Evolutionary conservation across 2,329 filamentous ascomycete genomes (phyloP), one percentile per base, ranked within the genome.

Genomic region (Colletotrichum cuscutae): DNA sequence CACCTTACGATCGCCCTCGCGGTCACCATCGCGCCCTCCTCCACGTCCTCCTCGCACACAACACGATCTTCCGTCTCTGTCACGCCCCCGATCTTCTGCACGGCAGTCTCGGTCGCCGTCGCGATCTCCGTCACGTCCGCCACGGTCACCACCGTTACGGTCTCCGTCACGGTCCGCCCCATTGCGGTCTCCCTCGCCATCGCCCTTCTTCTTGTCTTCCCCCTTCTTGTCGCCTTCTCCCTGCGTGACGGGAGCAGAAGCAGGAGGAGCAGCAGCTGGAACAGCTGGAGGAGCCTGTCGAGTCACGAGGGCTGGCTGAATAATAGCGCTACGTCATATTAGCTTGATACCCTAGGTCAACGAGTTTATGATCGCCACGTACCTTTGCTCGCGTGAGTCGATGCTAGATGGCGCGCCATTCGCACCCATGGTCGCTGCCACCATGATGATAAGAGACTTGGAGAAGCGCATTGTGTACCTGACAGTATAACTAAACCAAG

Each of bases 401-500:
- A 66, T 46, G 24, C 63, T 35, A 22, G 68, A 73, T 7, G 71
- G 71, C 26, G 66, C 71, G 26, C 60, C 71, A 28, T 64, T 73
- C 28, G 66, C 71, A 15, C 71, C 71, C 60, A 73, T 70, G 19
- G 71, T 62, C 60, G 71, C 71, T 12, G 66, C 71, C 22, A 73
- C 71, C 71, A 73, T 73, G 22, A 73, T 15, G 56, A 73, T 65
- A 22, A 73, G 71, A 19, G 71, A 73, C 26, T 73, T 35, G 56
- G 59, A 65, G 71, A 73, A 73, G 61, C 61, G 71, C 71, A 73
- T 73, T 35, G 49, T 73, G 60, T 11, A 61, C 13, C 22, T 26
- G 19, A 24, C 4, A n/a, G 7, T n/a, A 9, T 49, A 9, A 19
- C 15, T 19, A n/a, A 19, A 49, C 19, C 19, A n/a, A 49, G 19